These are phyloP conservation scores for Monosporozyma servazzii DNA, from an alignment of 805 yeast species.

Conservation along the genomic window DNA sequence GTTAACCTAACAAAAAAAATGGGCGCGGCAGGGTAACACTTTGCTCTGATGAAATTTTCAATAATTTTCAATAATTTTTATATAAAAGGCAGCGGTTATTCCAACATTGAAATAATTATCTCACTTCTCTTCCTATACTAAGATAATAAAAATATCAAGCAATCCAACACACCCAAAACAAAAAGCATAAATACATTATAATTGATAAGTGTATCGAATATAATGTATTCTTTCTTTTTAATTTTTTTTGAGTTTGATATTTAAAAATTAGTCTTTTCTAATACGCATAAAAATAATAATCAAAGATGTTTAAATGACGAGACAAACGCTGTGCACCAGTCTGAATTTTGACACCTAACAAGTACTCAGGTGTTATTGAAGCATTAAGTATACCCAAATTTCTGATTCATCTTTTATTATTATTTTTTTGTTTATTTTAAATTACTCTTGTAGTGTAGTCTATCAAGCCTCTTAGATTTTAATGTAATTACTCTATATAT, in stretches of 20 bases:
- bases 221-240: too few relatives aligned
- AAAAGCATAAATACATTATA: neutral
- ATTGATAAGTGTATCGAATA: neutral
- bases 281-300: too few relatives aligned
- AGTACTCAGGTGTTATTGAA: slow-evolving; percentile 31
- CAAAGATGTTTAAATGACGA: slow-evolving; percentile 23
- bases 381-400: slow-evolving; percentile 33
- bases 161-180: neutral
- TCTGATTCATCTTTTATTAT: slow-evolving; percentile 20
- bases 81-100: neutral
- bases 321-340: slow-evolving; percentile 34
- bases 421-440: too few relatives aligned
- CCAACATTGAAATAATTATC: neutral
- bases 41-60: neutral
- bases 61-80: neutral
- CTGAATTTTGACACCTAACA: slow-evolving; percentile 19
- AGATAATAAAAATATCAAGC: neutral
- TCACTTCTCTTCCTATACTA: neutral
- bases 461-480: too few relatives aligned
- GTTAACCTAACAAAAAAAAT: neutral
- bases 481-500: too few relatives aligned
- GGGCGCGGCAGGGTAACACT: neutral
- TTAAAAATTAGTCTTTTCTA: slow-evolving; percentile 1
- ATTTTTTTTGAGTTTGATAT: neutral
- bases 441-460: neutral